Evolutionary conservation across 1,284 basidiomycete genomes (phyloP), one percentile per base, ranked within the genome.

Genomic region (Fistulina hepatica): DNA sequence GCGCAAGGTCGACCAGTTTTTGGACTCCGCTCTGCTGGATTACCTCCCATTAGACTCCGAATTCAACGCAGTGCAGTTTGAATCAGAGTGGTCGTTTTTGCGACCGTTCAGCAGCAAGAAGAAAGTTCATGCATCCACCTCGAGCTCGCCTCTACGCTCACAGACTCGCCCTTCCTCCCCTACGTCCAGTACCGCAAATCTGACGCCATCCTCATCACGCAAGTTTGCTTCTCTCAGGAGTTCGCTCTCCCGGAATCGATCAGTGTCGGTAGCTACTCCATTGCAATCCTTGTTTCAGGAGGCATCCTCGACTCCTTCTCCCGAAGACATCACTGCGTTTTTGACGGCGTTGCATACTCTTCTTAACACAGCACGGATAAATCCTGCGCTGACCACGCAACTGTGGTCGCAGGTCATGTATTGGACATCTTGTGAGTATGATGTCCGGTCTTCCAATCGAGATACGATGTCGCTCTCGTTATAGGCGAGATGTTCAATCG

Each of bases 381-480:
- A 97, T 53, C 93, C 94, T 8, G 81, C 76, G 2, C 68, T 97
- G 32, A 81, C 83, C 42, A 79, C 85, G 11, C 94, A 98, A 56
- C 71, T 91, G 31, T 93, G 93, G 73, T 94, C 91, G 1, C 94
- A 98, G 60, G 78, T 95, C 13, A 80, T 93, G 63, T 94, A 90
- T 54, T 94, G 90, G 90, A 80, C 80, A 33, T 74, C 81, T 19
- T 83, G 83, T 84, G 56, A 56, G 78, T 51, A 30, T 34, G 37
- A 19, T 15, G 49, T 9, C 21, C 33, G 21, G 23, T 25, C 36
- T n/a, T 41, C 3, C 11, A 36, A 37, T 36, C 52, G 9, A 51
- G 36, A n/a, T n/a, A n/a, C n/a, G n/a, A n/a, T n/a, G n/a, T n/a
- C n/a, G n/a, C n/a, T n/a, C n/a, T 41, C 13, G 44, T 37, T 23